phyloP scores from a whole-genome alignment of 495 filamentous ascomycete genomes.

The Copromyces sp. region DNA sequence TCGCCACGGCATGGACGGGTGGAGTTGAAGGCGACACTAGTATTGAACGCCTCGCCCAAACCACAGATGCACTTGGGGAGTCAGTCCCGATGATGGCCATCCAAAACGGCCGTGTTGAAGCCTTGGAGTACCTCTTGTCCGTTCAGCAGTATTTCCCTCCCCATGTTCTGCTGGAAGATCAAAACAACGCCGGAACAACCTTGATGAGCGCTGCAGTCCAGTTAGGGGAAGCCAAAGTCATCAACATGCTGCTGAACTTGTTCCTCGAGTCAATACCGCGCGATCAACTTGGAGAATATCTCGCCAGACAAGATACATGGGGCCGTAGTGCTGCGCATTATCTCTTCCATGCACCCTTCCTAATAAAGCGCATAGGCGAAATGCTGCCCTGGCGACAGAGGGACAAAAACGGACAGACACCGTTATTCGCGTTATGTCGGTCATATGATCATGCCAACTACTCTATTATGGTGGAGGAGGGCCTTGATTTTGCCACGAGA shows the following conservation, averaged over 20 bases:
- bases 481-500: conserved; percentile 59
- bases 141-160: conserved; percentile 61
- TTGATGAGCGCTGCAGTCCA: conserved; percentile 92
- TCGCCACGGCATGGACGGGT: conserved; percentile 55
- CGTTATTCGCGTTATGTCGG: conserved; percentile 84
- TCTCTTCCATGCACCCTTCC: conserved; percentile 79
- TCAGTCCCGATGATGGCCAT: conserved; percentile 96
- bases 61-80: conserved; percentile 70
- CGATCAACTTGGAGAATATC: conserved; percentile 49
- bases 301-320: conserved; percentile 66
- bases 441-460: conserved; percentile 94
- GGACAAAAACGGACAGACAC: conserved; percentile 95
- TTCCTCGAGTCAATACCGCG: conserved; percentile 29
- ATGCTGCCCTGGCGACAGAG: conserved; percentile 80
- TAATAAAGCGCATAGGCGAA: conserved; percentile 64
- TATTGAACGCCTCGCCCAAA: conserved; percentile 69
- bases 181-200: conserved; percentile 79
- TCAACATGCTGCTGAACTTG: conserved; percentile 64
- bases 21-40: conserved; percentile 78
- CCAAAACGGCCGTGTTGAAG: conserved; percentile 59
- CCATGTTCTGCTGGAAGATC: conserved; percentile 64
- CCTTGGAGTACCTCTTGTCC: conserved; percentile 69
- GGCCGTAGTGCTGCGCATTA: conserved; percentile 91
- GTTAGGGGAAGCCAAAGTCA: conserved; percentile 60
- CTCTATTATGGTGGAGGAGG: conserved; percentile 69